Evolutionary conservation across 345 rosid species (phyloP).

Genomic region (Eucalyptus sideroxylon): DNA sequence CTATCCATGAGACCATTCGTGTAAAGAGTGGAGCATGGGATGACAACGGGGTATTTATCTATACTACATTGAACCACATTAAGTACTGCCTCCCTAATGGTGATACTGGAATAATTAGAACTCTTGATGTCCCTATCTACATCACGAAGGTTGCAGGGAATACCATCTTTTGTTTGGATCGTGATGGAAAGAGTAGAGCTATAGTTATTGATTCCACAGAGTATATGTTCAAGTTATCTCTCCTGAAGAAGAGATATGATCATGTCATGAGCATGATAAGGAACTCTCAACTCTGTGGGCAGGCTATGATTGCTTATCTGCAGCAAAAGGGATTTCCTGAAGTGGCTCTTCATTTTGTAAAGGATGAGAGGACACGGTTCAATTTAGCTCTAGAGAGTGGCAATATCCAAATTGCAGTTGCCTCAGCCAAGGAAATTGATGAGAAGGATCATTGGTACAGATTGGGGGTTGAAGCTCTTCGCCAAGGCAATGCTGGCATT

Average conservation of each 20-base stretch:
- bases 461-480: constrained; percentile 95
- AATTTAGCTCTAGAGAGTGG: constrained; percentile 93
- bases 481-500: constrained; percentile 88
- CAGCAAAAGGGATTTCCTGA: constrained; percentile 98
- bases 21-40: constrained; percentile 96
- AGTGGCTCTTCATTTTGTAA: constrained; percentile 95
- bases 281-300: constrained; percentile 90
- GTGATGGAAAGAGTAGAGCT: constrained; percentile 69
- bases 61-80: constrained; percentile 79
- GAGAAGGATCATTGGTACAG: constrained; percentile 93
- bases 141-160: constrained; percentile 62
- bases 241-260: constrained; percentile 72
- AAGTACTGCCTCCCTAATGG: constrained; percentile 95
- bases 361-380: constrained; percentile 87
- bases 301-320: constrained; percentile 91
- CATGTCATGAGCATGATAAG: constrained; percentile 92
- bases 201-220: constrained; percentile 75
- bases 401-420: constrained; percentile 87
- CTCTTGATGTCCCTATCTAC: constrained; percentile 80
- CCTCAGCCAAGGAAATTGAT: constrained; percentile 93
- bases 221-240: constrained; percentile 75
- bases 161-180: constrained; percentile 67
- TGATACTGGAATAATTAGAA: constrained; percentile 72
- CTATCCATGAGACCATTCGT: constrained; percentile 81
- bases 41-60: constrained; percentile 84